Conservation (phyloP, 495 filamentous ascomycete genomes). For the Staphylotrichum longicolle region DNA sequence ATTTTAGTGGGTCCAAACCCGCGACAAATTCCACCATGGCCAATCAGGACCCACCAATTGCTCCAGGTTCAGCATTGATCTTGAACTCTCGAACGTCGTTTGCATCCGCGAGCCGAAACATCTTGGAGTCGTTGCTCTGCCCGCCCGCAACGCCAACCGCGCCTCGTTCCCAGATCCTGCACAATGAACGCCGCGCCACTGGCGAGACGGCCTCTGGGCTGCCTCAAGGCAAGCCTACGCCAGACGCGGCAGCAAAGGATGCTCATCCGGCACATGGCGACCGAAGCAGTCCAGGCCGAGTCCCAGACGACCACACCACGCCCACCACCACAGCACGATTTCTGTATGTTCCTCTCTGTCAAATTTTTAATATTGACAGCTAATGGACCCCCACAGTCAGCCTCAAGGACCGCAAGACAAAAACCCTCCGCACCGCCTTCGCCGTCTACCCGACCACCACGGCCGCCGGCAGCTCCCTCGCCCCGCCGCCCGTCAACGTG, state of each 20-base stretch:
- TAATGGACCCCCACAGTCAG: conserved; percentile 11
- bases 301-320: conserved; percentile 21
- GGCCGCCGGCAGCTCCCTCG: conserved; percentile 26
- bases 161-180: background rate
- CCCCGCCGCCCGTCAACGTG: conserved; percentile 54
- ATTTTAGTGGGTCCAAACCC: conserved; percentile 11
- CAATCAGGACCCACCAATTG: background rate
- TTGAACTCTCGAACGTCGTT: conserved; percentile 6
- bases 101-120: background rate
- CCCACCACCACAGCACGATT: conserved; percentile 34
- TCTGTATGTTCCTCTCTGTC: conserved; percentile 25
- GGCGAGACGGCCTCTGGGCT: conserved; percentile 61
- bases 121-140: background rate
- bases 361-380: too few species aligned
- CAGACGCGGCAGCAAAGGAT: conserved; percentile 44
- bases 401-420: conserved; percentile 30
- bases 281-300: conserved; percentile 30
- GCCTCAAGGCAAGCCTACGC: conserved; percentile 59
- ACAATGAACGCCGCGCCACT: conserved; percentile 60
- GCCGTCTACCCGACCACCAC: conserved; percentile 47
- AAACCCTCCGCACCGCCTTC: conserved; percentile 40
- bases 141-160: conserved; percentile 4
- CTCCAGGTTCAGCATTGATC: background rate
- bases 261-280: conserved; percentile 37
- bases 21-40: too few species aligned